Evolutionary conservation across 257 asterid genomes (phyloP).

Genomic region (Nemophila menziesii): DNA sequence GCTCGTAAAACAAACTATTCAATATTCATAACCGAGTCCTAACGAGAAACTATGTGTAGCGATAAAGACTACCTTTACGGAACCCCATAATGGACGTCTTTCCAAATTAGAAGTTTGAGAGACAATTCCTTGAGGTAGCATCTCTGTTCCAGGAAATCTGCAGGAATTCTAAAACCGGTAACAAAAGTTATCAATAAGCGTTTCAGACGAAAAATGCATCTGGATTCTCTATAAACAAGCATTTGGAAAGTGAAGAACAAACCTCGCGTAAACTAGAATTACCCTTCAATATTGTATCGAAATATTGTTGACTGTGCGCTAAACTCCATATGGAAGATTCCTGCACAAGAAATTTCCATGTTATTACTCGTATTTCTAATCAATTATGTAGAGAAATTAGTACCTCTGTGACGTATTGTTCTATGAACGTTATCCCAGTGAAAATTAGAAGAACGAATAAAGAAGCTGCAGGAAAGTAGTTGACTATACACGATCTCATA

Average conservation of each 20-base stretch:
- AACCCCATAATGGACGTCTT: slow-evolving; percentile 75
- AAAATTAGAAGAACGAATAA: slow-evolving; percentile 25
- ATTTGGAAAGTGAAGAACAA: slow-evolving; percentile 14
- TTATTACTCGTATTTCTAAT: no score
- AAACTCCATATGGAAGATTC: slow-evolving; percentile 20
- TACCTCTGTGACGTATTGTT: slow-evolving; percentile 35
- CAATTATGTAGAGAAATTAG: background rate
- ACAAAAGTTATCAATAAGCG: slow-evolving; percentile 19
- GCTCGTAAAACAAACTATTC: slow-evolving; percentile 9
- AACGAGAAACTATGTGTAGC: no score
- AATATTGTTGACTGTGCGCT: slow-evolving; percentile 8
- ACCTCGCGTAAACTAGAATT: slow-evolving; percentile 40
- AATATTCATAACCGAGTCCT: background rate
- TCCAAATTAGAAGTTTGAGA: slow-evolving; percentile 60
- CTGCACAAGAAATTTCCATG: slow-evolving; percentile 27
- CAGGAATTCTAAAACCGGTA: slow-evolving; percentile 35
- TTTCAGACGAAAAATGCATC: background rate
- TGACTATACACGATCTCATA: slow-evolving; percentile 25
- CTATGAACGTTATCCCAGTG: slow-evolving; percentile 18
- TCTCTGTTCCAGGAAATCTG: slow-evolving; percentile 63
- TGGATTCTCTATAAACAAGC: background rate
- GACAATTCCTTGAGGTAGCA: slow-evolving; percentile 64
- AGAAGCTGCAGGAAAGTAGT: slow-evolving; percentile 28
- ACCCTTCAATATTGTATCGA: background rate
- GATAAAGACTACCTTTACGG: slow-evolving; percentile 42